phyloP scores from a whole-genome alignment of 495 filamentous ascomycete genomes.

The Aspergillus steynii region DNA sequence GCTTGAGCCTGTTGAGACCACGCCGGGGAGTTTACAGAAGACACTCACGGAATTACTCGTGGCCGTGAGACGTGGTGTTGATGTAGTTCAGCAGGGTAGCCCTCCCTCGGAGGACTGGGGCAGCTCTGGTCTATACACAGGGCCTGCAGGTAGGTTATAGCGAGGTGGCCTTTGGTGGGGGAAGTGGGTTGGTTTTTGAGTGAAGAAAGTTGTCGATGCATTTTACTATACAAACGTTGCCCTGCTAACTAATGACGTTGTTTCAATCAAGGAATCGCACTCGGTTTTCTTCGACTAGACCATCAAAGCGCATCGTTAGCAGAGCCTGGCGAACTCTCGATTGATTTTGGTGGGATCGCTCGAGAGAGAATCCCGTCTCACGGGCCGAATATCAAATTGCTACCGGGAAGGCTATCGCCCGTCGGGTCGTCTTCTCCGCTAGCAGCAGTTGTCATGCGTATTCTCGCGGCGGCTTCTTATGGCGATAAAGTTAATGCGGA shows the following conservation, averaged over 20 bases:
- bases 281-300: slow-evolving; percentile 40
- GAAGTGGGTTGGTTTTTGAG: neutral
- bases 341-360: slow-evolving; percentile 31
- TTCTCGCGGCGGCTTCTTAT: slow-evolving; percentile 20
- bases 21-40: slow-evolving; percentile 9
- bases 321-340: slow-evolving; percentile 9
- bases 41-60: slow-evolving; percentile 29
- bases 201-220: neutral
- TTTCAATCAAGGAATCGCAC: slow-evolving; percentile 30
- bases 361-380: slow-evolving; percentile 29
- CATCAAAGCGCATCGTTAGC: slow-evolving; percentile 30
- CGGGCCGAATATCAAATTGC: slow-evolving; percentile 27
- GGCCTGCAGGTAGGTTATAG: slow-evolving; percentile 28
- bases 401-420: slow-evolving; percentile 35
- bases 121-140: slow-evolving; percentile 29
- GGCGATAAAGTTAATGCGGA: slow-evolving; percentile 18
- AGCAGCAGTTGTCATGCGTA: slow-evolving; percentile 26
- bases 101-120: slow-evolving; percentile 26
- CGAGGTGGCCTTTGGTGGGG: neutral
- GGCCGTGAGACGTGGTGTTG: slow-evolving; percentile 31
- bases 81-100: slow-evolving; percentile 26
- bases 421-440: slow-evolving; percentile 33
- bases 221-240: neutral
- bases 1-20: slow-evolving; percentile 17
- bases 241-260: slow-evolving; percentile 4